Evolutionary conservation across 1,284 basidiomycete genomes (phyloP).

Genomic region (Apiotrichum mycotoxinovorans): DNA sequence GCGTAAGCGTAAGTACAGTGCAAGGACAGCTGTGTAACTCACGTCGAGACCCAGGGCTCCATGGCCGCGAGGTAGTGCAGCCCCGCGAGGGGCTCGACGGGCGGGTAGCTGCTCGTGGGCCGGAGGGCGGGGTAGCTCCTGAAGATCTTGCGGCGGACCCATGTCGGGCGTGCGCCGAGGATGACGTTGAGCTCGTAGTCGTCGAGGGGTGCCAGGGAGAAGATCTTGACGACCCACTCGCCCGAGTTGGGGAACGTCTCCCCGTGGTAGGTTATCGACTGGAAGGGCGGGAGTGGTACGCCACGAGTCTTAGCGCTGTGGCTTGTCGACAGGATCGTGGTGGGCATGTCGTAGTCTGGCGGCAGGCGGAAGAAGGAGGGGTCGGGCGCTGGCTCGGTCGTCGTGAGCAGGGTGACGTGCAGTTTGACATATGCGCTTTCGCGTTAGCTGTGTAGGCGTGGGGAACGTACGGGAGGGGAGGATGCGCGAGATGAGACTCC

Average conservation of each 20-base stretch:
- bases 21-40: no score
- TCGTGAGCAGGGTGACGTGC: constrained; percentile 84
- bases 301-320: constrained; percentile 35
- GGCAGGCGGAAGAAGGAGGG: constrained; percentile 68
- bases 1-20: constrained; percentile 44
- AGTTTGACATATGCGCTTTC: constrained; percentile 66
- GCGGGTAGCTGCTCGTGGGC: constrained; percentile 67
- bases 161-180: constrained; percentile 65
- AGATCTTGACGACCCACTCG: constrained; percentile 81
- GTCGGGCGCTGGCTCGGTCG: constrained; percentile 62
- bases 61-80: constrained; percentile 86
- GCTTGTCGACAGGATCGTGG: constrained; percentile 69
- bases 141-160: constrained; percentile 76
- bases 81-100: constrained; percentile 67
- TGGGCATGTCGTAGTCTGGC: constrained; percentile 56
- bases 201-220: constrained; percentile 64
- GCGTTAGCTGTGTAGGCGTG: neutral
- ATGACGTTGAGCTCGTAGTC: constrained; percentile 62
- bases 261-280: constrained; percentile 82
- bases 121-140: constrained; percentile 55
- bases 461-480: constrained; percentile 18
- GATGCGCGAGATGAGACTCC: constrained; percentile 12
- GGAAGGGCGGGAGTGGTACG: constrained; percentile 69
- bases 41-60: constrained; percentile 63
- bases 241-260: constrained; percentile 50